Percentiles rank a stretch among this genome's conserved stretches.
Conservation (phyloP, 176 grass and related monocot genomes). For the Lolium multiflorum region DNA sequence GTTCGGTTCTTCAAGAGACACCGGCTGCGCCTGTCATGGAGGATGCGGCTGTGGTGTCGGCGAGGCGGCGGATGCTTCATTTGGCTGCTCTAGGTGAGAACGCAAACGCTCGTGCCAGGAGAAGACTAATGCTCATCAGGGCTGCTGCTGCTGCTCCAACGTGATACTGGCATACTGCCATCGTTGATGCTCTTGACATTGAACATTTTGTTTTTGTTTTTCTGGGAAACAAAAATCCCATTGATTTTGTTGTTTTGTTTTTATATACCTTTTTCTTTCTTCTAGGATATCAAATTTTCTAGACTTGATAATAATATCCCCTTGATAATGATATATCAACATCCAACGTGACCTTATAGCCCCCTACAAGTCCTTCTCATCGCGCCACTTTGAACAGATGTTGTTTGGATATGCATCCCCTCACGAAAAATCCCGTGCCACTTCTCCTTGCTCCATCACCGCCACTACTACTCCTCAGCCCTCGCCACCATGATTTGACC, state of each 20-base stretch:
- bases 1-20: not conserved
- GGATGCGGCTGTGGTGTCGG: slow-evolving; percentile 34
- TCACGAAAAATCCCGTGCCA: too few relatives aligned
- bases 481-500: too few relatives aligned
- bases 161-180: slow-evolving; percentile 41
- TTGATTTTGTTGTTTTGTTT: not conserved
- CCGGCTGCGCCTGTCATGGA: not conserved
- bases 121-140: slow-evolving; percentile 56
- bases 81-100: slow-evolving; percentile 57
- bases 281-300: not conserved
- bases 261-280: not conserved
- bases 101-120: slow-evolving; percentile 42
- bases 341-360: too few relatives aligned
- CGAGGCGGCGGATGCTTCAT: slow-evolving; percentile 64
- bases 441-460: too few relatives aligned
- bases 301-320: not conserved
- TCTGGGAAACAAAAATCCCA: too few relatives aligned
- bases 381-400: too few relatives aligned
- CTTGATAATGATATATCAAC: too few relatives aligned
- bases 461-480: too few relatives aligned
- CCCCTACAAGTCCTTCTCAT: too few relatives aligned
- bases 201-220: not conserved
- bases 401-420: too few relatives aligned
- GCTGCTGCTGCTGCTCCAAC: slow-evolving; percentile 36
- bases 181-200: slow-evolving; percentile 4